Conservation (phyloP, 2,329 filamentous ascomycete species). For the Akanthomyces lecanii region DNA sequence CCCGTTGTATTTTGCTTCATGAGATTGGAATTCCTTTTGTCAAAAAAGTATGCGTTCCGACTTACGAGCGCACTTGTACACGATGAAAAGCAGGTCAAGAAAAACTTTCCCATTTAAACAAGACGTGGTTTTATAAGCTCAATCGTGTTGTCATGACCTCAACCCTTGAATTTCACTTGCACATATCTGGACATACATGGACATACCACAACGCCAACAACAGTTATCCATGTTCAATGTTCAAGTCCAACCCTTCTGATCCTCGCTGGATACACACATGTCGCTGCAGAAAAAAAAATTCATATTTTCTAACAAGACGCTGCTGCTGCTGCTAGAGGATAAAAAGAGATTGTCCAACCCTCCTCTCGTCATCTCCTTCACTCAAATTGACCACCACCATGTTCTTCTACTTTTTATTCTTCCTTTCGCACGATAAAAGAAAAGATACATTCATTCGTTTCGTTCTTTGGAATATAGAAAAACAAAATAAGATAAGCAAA, state of each 20-base stretch:
- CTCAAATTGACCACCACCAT: neutral
- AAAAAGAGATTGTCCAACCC: neutral
- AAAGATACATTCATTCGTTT: neutral
- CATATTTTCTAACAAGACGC: neutral
- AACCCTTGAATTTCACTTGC: too few relatives aligned
- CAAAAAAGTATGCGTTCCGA: neutral
- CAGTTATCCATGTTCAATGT: neutral
- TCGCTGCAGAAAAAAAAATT: conserved; percentile 9
- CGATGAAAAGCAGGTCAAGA: neutral
- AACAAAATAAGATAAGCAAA: neutral
- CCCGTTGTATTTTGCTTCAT: too few relatives aligned
- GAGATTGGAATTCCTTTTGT: too few relatives aligned
- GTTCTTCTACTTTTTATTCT: neutral
- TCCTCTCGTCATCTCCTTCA: neutral
- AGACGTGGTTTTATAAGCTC: too few relatives aligned
- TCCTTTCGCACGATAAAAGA: neutral
- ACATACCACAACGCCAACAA: neutral
- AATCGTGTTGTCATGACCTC: too few relatives aligned
- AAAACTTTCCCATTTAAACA: too few relatives aligned
- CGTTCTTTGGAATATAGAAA: neutral
- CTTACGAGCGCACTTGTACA: neutral
- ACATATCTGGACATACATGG: too few relatives aligned
- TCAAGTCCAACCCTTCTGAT: neutral
- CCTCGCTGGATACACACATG: conserved; percentile 10
- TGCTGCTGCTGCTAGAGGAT: neutral